Base-by-base conservation (phyloP, 2,329 filamentous ascomycete species). In the Penicillium sp. region DNA sequence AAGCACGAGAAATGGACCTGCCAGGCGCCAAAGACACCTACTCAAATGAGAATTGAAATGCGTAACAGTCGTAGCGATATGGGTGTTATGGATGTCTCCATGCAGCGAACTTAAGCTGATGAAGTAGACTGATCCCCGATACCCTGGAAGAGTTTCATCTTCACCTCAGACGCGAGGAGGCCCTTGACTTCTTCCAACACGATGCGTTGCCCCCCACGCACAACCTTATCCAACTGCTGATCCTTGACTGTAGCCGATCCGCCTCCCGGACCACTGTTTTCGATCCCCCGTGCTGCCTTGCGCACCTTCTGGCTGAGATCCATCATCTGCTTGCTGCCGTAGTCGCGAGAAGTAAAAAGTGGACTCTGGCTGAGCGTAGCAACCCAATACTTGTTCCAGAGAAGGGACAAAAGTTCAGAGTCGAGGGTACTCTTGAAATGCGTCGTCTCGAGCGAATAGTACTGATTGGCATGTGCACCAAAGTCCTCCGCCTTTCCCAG, bases 311-410 rank as follows among this genome's bases (percentile, higher is more conserved):
- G 83, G 36, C 88, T 88, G 39, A 97, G 79, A 70, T 99, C 94
- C 44, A 86, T 78, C 74, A 99, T 94, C 73, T 96, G 92, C 72
- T 92, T 94, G 64, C 88, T 95, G 46, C 87, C 88, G 68, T 92
- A 99, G 63, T 96, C 92, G 57, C 92, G 88, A 67, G 96, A 97
- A 50, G 90, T 91, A 63, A 95, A 86, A 4, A 96, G 81, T 20
- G 92, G 92, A 62, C 86, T 94, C 63, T 95, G 90, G 28, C 90
- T 95, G 18, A 99, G 82, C 5, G 94, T 99, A 67, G 95, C 89
- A 30, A 96, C 92, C 94, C 72, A 75, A 79, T 99, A 99, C 74
- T 97, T 97, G 78, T 96, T 96, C 94, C 94, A 97, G 27, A 99
- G 79, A 46, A 90, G 81, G 66, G 95, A 90, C 5, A 99, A 79